Evolutionary conservation across 78 protist species (phyloP), one percentile per base, ranked within the genome.

Genomic region (Bodo saltans): DNA sequence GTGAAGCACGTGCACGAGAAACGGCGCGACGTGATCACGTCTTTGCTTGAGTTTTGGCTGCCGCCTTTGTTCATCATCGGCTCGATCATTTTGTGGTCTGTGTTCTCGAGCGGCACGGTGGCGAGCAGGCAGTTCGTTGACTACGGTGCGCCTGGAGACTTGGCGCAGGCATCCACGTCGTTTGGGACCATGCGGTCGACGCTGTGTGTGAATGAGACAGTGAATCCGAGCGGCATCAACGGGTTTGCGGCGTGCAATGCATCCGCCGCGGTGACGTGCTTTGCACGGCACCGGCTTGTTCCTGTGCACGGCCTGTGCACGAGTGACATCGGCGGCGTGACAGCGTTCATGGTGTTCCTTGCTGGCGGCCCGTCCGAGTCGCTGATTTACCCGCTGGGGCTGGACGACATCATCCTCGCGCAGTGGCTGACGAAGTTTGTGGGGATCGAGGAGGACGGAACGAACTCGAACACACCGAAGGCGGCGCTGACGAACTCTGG

Each of bases 31-130:
- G 35, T 23, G 4, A 26, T 32, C 69, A 3, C 21, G 68, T 2
- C 60, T 23, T 38, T 76, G 40, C 40, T 76, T 28, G 81, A 76
- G 81, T 25, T 76, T 28, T 39, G 35, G 3, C 12, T 76, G 40
- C 81, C 81, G 32, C 17, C 67, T 28, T 76, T 4, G 69, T 76
- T 76, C 69, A 27, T 39, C 67, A 3, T 3, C 72, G 26, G 68
- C 34, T 38, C 42, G 37, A 4, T 76, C 69, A 47, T 47, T 17
- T 23, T 47, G n/a, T 47, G 60, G 60, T 8, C 60, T 47, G 60
- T 47, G n/a, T 47, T 17, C 60, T 47, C 60, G n/a, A 47, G 17
- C n/a, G 60, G 17, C 60, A 17, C 8, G n/a, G 17, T 47, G n/a
- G n/a, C 60, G n/a, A 17, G 8, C 60, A 17, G 60, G 60, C n/a